A percentile compares a stretch with the other conserved stretches of the same genome.
These are phyloP conservation scores for Candida hispaniensis DNA, from an alignment of 805 yeast genomes.

Conservation along the genomic window DNA sequence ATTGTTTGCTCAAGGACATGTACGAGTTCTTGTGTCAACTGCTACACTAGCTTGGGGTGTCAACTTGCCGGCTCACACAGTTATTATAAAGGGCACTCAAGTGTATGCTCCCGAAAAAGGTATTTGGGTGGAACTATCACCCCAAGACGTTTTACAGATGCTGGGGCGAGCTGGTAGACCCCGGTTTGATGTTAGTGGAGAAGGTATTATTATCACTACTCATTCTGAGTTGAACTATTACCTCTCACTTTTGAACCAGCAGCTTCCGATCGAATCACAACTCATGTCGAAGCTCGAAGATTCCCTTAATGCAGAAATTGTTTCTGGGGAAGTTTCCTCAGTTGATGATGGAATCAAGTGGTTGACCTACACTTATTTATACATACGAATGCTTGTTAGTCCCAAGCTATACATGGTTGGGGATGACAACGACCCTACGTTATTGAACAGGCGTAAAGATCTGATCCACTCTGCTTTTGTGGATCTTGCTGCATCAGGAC, in stretches of 20 bases:
- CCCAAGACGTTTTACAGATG: slow-evolving; percentile 94
- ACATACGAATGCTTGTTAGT: slow-evolving; percentile 61
- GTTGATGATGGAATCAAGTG: slow-evolving; percentile 65
- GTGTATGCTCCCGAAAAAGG: slow-evolving; percentile 87
- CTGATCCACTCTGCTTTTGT: slow-evolving; percentile 67
- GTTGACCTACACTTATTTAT: slow-evolving; percentile 71
- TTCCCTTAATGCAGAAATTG: slow-evolving; percentile 77
- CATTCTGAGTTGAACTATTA: slow-evolving; percentile 81
- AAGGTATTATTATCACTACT: slow-evolving; percentile 84
- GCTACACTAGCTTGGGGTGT: slow-evolving; percentile 98
- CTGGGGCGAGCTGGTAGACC: slow-evolving; percentile 98
- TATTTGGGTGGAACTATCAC: slow-evolving; percentile 80
- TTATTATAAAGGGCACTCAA: slow-evolving; percentile 85
- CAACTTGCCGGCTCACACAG: slow-evolving; percentile 89
- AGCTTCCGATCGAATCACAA: slow-evolving; percentile 87
- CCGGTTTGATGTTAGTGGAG: slow-evolving; percentile 82
- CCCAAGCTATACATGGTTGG: slow-evolving; percentile 72
- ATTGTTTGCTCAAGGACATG: slow-evolving; percentile 74
- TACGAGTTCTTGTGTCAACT: slow-evolving; percentile 78
- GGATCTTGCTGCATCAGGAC: slow-evolving; percentile 43
- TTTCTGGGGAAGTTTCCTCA: slow-evolving; percentile 50
- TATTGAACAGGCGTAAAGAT: slow-evolving; percentile 49
- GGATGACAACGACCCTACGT: slow-evolving; percentile 34
- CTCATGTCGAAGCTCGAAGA: slow-evolving; percentile 61
- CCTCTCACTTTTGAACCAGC: slow-evolving; percentile 81